These are phyloP conservation scores for Cyclotella choctawhatcheeana DNA, from an alignment of 108 stramenopile genomes.

Conservation along the genomic window DNA sequence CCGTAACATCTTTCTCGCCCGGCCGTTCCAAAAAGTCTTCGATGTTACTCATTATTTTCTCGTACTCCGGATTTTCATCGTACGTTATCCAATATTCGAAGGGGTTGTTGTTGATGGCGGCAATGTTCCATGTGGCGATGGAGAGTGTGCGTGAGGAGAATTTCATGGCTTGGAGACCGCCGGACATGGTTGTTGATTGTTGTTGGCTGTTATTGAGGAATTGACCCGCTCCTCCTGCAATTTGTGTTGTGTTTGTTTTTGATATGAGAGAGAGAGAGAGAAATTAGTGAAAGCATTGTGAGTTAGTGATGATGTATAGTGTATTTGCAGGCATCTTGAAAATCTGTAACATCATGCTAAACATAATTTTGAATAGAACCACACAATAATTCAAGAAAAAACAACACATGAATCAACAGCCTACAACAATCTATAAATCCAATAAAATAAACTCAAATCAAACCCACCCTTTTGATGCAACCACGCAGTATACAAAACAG, in stretches of 20 bases:
- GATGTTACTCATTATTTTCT: slow-evolving; percentile 83
- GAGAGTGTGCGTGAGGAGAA: slow-evolving; percentile 39
- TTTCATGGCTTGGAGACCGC: neutral
- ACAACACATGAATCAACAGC: neutral
- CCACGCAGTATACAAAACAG: slow-evolving; percentile 77
- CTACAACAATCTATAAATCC: neutral
- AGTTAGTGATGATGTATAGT: too few species aligned
- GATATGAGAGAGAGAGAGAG: neutral
- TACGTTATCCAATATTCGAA: slow-evolving; percentile 88
- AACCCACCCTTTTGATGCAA: slow-evolving; percentile 71
- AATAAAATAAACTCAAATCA: neutral
- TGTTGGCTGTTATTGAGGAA: slow-evolving; percentile 48
- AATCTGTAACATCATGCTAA: too few species aligned
- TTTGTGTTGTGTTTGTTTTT: too few species aligned
- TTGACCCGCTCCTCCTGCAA: slow-evolving; percentile 66
- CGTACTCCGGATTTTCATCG: slow-evolving; percentile 82
- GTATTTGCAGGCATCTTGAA: too few species aligned
- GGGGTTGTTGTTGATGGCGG: slow-evolving; percentile 88
- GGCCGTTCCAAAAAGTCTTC: slow-evolving; percentile 85
- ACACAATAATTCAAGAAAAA: too few species aligned
- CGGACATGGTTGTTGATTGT: slow-evolving; percentile 47
- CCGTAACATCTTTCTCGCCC: slow-evolving; percentile 81
- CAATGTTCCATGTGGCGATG: slow-evolving; percentile 88
- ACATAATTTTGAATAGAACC: too few species aligned
- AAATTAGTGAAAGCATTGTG: neutral